These are phyloP conservation scores for Lactarius hatsudake DNA, from an alignment of 768 basidiomycete genomes.

Conservation along the genomic window DNA sequence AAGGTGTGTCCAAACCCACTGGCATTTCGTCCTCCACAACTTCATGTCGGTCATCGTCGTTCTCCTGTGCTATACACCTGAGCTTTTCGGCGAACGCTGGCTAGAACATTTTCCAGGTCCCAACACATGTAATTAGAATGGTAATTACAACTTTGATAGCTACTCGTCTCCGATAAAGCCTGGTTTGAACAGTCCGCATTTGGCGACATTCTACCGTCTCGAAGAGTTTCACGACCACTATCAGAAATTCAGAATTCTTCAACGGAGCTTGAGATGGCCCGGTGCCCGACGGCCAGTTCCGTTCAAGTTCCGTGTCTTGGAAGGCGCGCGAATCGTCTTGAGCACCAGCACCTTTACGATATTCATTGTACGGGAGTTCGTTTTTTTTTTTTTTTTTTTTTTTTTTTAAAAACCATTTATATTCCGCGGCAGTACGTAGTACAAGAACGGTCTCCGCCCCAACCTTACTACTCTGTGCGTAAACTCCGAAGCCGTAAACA, in stretches of 20 bases:
- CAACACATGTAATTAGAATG: neutral
- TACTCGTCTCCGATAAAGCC: neutral
- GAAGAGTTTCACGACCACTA: neutral
- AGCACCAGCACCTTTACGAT: neutral
- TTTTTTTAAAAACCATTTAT: too few relatives aligned
- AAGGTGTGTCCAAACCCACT: neutral
- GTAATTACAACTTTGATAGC: neutral
- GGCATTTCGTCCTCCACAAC: neutral
- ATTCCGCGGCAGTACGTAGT: too few relatives aligned
- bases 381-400: too few relatives aligned
- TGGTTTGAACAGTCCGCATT: neutral
- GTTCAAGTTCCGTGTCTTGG: neutral
- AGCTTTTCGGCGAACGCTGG: neutral
- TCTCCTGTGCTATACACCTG: neutral
- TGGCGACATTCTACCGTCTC: neutral
- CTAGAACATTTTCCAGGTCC: neutral
- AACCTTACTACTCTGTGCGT: too few relatives aligned
- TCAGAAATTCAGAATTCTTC: neutral
- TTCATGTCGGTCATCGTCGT: neutral
- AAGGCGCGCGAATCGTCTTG: neutral
- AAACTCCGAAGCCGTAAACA: too few relatives aligned
- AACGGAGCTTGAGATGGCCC: neutral
- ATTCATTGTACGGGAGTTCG: neutral
- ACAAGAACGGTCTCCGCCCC: too few relatives aligned
- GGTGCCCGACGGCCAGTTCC: neutral